Conservation (phyloP, 441 rosid genomes). For the Arabidopsis lyrata region DNA sequence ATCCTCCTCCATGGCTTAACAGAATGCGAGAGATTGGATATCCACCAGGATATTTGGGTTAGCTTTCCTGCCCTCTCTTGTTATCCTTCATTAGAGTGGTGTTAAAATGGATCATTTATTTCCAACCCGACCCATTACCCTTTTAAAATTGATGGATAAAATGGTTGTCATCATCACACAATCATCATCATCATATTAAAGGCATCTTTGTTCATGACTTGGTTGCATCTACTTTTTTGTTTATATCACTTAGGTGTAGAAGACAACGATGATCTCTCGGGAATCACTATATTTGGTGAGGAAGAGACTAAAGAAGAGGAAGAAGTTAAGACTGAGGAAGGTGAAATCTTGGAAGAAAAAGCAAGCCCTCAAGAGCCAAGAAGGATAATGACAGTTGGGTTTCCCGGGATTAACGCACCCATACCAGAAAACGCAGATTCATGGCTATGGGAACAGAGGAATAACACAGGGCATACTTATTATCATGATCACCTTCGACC, state of each 20-base stretch:
- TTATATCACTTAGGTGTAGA: conserved; percentile 56
- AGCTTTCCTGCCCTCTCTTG: neutral
- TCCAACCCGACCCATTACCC: too few relatives aligned
- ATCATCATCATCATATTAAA: conserved; percentile 11
- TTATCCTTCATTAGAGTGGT: neutral
- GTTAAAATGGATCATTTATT: neutral
- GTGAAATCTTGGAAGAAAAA: conserved; percentile 70
- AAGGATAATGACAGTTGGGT: conserved; percentile 68
- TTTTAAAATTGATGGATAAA: too few relatives aligned
- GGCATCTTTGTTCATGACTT: neutral
- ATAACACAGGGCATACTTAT: conserved; percentile 50
- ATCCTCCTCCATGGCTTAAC: conserved; percentile 98
- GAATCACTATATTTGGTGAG: conserved; percentile 82
- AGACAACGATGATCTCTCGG: conserved; percentile 73
- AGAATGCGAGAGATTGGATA: conserved; percentile 98
- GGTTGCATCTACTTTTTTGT: conserved; percentile 22
- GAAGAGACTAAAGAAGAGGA: conserved; percentile 58
- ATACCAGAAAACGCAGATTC: conserved; percentile 83
- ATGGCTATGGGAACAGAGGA: conserved; percentile 52
- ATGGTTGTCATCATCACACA: neutral
- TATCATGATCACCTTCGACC: conserved; percentile 53
- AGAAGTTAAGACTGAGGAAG: conserved; percentile 74
- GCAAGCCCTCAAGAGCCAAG: conserved; percentile 46
- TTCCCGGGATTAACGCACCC: conserved; percentile 91
- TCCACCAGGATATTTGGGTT: conserved; percentile 97